Percentiles rank a stretch among this genome's conserved stretches.
These are phyloP conservation scores for Rhodotorula sp. DNA, from an alignment of 1,284 basidiomycete species.

Conservation along the genomic window DNA sequence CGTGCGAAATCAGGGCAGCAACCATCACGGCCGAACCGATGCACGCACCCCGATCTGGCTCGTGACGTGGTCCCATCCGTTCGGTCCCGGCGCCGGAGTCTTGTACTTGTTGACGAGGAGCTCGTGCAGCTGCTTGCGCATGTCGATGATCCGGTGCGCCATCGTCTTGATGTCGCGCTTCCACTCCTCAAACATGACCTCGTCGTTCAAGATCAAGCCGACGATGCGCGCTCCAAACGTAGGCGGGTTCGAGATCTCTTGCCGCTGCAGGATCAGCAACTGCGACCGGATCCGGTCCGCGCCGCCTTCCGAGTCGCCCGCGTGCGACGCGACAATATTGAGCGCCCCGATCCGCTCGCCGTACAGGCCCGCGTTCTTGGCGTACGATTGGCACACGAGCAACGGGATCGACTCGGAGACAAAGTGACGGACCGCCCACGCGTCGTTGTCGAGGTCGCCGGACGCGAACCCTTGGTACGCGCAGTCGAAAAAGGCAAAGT, in stretches of 20 bases:
- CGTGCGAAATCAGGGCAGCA: background rate
- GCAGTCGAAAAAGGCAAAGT: slow-evolving; percentile 91
- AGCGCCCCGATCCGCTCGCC: slow-evolving; percentile 84
- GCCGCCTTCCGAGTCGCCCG: slow-evolving; percentile 57
- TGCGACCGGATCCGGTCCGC: slow-evolving; percentile 76
- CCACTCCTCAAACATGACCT: slow-evolving; percentile 77
- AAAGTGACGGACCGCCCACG: slow-evolving; percentile 92
- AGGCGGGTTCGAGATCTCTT: slow-evolving; percentile 91
- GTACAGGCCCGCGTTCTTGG: slow-evolving; percentile 93
- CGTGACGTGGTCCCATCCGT: slow-evolving; percentile 75
- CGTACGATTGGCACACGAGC: slow-evolving; percentile 92
- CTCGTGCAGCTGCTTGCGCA: slow-evolving; percentile 76
- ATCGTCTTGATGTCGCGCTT: slow-evolving; percentile 85
- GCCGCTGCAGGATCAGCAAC: slow-evolving; percentile 78
- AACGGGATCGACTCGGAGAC: slow-evolving; percentile 68
- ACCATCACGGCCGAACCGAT: background rate
- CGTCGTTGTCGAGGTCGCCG: slow-evolving; percentile 81
- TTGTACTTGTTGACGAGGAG: slow-evolving; percentile 76
- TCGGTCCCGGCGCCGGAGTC: slow-evolving; percentile 66
- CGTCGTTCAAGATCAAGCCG: slow-evolving; percentile 71
- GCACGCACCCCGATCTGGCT: slow-evolving; percentile 40
- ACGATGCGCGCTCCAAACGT: slow-evolving; percentile 85
- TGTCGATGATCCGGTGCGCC: slow-evolving; percentile 85
- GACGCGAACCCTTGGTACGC: slow-evolving; percentile 84
- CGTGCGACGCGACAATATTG: slow-evolving; percentile 61